Base-by-base conservation (phyloP, 306 rosid species). In the Cicer chorassanicum region DNA sequence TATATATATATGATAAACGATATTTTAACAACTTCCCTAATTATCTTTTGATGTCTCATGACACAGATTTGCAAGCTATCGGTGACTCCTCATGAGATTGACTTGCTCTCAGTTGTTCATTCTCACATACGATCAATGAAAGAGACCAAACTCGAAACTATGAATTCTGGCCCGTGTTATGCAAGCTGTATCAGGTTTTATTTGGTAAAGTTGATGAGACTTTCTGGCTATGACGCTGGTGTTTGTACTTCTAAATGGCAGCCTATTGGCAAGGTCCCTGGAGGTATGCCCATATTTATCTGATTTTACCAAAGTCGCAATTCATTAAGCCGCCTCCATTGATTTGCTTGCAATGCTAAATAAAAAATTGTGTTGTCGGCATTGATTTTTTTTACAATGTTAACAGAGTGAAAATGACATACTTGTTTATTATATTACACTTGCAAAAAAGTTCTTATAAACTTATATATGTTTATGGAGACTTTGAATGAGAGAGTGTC, bases 221-320 rank as follows among this genome's bases (percentile, higher is more conserved):
- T 76, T 50, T 84, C 96, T 40, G 96, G 99, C 18, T 87, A 94
- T 59, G 98, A 94, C 49, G 98, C 99, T 18, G 91, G 92, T 78
- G 91, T 94, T 34, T 94, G 99, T 78, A 50, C 87, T 38, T 84
- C 97, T 57, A 85, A 86, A 83, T 94, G 99, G 99, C 99, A 87
- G 82, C 93, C 87, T 60, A 84, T 83, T 74, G 90, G 97, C 82
- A 94, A 86, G 81, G 97, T 94, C 67, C 99, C 99, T 9, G 97
- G 99, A 84, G 97, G 99, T 94, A 92, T 85, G 81, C 44, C 39
- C 63, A 6, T 49, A 34, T 48, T 14, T 46, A 55, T 62, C 29
- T 73, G 29, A 12, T 78, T 77, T 72, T 13, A 18, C 21, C 11
- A 5, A 43, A 57, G 42, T 57, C 72, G 21, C 38, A 41, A 61